Evolutionary conservation across 768 basidiomycete genomes (phyloP).

Genomic region (Kwoniella heveanensis): DNA sequence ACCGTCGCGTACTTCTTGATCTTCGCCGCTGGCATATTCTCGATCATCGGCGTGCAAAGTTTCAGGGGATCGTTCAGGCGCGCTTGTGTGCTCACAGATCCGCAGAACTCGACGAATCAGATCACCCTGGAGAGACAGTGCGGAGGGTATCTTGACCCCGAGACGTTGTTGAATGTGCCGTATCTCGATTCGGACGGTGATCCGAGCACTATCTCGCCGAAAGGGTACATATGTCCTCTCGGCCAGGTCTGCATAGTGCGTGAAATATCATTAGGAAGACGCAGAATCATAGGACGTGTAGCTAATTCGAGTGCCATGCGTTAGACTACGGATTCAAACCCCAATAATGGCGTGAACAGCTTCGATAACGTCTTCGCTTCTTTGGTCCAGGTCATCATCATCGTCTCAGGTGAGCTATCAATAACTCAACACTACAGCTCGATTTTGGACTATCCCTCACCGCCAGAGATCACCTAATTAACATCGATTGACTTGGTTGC

Average conservation of each 20-base stretch:
- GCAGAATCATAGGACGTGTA: too few species aligned
- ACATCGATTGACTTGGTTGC: neutral
- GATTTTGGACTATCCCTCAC: too few species aligned
- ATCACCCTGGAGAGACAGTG: conserved; percentile 64
- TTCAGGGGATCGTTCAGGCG: conserved; percentile 80
- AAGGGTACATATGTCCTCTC: conserved; percentile 87
- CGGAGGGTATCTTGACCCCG: conserved; percentile 75
- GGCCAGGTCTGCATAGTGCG: conserved; percentile 79
- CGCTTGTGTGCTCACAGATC: conserved; percentile 55
- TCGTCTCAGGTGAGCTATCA: conserved; percentile 78
- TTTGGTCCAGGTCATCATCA: conserved; percentile 78
- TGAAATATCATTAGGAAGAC: too few species aligned
- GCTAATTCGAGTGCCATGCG: too few species aligned
- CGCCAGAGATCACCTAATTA: too few species aligned
- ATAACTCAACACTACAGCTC: too few species aligned
- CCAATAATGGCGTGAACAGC: conserved; percentile 66
- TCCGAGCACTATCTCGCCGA: conserved; percentile 58
- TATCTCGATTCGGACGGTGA: conserved; percentile 59
- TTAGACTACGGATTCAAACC: conserved; percentile 62
- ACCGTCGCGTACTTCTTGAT: conserved; percentile 88
- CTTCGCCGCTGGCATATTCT: conserved; percentile 85
- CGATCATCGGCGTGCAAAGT: conserved; percentile 89
- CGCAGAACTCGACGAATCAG: conserved; percentile 48
- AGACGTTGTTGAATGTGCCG: conserved; percentile 60
- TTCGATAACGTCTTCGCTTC: conserved; percentile 88